Conservation (phyloP, 371 early-diverging fungal species). For the Saksenaea oblongispora region DNA sequence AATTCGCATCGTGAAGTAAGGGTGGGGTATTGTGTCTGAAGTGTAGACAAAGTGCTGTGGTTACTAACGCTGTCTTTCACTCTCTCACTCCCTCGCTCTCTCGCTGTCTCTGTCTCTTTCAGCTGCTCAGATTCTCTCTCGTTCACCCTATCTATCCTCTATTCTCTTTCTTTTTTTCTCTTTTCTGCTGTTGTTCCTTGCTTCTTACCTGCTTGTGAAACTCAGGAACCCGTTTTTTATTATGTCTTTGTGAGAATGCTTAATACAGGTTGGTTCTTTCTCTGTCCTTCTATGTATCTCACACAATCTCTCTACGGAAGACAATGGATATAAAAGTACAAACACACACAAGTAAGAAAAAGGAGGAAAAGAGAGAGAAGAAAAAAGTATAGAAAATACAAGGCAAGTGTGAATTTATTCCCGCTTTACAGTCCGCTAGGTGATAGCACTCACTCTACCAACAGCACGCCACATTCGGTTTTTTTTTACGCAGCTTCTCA, state of each 20-base stretch:
- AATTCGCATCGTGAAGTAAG: constrained; percentile 31
- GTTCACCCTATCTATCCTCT: too few relatives aligned
- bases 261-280: neutral
- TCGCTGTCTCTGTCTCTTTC: too few relatives aligned
- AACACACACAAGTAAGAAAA: constrained; percentile 1
- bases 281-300: neutral
- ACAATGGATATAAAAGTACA: neutral
- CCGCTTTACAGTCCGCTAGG: neutral
- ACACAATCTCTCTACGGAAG: neutral
- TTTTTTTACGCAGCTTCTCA: too few relatives aligned
- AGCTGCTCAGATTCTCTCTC: too few relatives aligned
- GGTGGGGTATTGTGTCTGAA: constrained; percentile 1
- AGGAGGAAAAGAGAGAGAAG: constrained; percentile 10
- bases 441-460: too few relatives aligned
- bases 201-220: neutral
- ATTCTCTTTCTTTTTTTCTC: neutral
- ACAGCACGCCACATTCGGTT: too few relatives aligned
- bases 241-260: neutral
- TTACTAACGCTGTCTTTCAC: neutral
- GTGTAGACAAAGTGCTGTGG: neutral
- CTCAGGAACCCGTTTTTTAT: neutral
- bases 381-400: constrained; percentile 10
- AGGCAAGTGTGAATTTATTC: constrained; percentile 8
- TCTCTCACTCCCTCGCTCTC: neutral
- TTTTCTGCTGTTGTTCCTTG: neutral